phyloP scores from a whole-genome alignment of 192 early-diverging fungal genomes.

The Linnemannia hyalina region DNA sequence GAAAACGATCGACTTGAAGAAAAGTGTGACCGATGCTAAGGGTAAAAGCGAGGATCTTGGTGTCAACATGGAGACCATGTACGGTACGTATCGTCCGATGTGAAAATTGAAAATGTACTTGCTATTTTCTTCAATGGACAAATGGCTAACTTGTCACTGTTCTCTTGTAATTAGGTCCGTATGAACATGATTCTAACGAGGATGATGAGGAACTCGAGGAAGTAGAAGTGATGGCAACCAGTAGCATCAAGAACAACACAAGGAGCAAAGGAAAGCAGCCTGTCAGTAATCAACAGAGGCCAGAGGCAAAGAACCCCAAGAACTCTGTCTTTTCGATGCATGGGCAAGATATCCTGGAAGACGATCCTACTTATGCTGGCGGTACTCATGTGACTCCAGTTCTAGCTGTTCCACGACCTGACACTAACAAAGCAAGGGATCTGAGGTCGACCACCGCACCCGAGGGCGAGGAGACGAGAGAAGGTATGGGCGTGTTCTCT shows the following conservation, averaged over 20 bases:
- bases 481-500: conserved; percentile 8
- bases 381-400: conserved; percentile 14
- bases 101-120: neutral
- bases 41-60: conserved; percentile 57
- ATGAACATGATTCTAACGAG: conserved; percentile 51
- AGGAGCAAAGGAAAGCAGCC: conserved; percentile 37
- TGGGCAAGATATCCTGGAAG: conserved; percentile 36
- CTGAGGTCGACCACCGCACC: neutral
- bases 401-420: neutral
- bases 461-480: conserved; percentile 27
- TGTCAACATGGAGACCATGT: conserved; percentile 53
- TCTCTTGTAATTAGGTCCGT: conserved; percentile 13
- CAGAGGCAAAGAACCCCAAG: conserved; percentile 3
- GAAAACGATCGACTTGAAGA: conserved; percentile 55
- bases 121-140: neutral
- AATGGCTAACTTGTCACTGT: neutral
- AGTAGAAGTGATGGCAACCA: conserved; percentile 42
- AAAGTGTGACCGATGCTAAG: conserved; percentile 49
- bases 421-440: neutral
- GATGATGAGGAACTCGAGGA: conserved; percentile 62
- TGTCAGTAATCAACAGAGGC: neutral
- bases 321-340: conserved; percentile 49
- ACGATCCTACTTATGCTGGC: conserved; percentile 46
- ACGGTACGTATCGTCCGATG: conserved; percentile 9
- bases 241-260: conserved; percentile 15